Percentiles rank a stretch among this genome's conserved stretches.
Conservation (phyloP, 345 rosid genomes). For the Kandelia obovata region DNA sequence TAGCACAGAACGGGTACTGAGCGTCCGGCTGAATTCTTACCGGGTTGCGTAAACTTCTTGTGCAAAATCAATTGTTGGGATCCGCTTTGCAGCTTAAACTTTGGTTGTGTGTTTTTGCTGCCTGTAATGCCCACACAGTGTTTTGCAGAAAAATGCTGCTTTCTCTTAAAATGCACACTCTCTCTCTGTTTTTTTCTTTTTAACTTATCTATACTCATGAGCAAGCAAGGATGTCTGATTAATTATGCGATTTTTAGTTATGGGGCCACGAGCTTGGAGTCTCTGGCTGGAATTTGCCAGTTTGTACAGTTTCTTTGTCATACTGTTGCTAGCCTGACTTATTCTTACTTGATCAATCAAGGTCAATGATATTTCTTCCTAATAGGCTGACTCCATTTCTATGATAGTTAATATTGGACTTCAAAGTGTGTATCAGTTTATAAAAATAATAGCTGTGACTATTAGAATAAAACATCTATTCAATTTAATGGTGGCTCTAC, state of each 20-base stretch:
- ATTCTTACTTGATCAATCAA: too few species aligned
- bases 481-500: background rate
- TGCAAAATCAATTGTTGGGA: constrained; percentile 27
- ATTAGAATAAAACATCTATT: background rate
- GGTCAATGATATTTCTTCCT: too few species aligned
- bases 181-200: background rate
- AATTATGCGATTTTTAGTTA: background rate
- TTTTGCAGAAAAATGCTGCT: background rate
- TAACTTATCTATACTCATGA: background rate
- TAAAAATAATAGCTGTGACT: background rate
- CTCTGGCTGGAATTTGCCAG: background rate
- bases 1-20: constrained; percentile 36
- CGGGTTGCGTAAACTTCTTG: constrained; percentile 23
- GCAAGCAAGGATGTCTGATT: background rate
- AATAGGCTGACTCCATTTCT: too few species aligned
- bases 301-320: background rate
- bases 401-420: too few species aligned
- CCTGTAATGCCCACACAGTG: constrained; percentile 28
- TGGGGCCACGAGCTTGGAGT: background rate
- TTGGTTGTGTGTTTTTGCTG: constrained; percentile 33
- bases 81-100: constrained; percentile 42
- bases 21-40: constrained; percentile 18
- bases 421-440: too few species aligned
- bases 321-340: too few species aligned
- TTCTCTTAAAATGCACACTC: background rate